A percentile compares a stretch with the other conserved stretches of the same genome.
Evolutionary conservation across 257 asterid species (phyloP).

Genomic region (Plantago major): DNA sequence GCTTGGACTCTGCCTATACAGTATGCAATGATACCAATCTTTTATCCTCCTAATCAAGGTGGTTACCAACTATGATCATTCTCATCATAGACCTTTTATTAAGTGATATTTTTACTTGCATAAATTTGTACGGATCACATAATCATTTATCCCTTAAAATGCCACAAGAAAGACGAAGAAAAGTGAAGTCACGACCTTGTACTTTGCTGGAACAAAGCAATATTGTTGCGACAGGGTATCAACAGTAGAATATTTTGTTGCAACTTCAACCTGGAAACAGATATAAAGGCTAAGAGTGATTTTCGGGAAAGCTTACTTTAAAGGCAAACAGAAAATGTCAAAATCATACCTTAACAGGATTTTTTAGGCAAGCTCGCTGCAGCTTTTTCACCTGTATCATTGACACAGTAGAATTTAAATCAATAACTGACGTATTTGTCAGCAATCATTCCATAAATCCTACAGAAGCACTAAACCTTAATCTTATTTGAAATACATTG

Average conservation of each 20-base stretch:
- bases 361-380: slow-evolving; percentile 85
- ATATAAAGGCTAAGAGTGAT: slow-evolving; percentile 1
- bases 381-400: slow-evolving; percentile 74
- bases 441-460: too few relatives aligned
- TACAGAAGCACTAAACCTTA: too few relatives aligned
- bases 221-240: slow-evolving; percentile 84
- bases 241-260: slow-evolving; percentile 85
- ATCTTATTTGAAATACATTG: too few relatives aligned
- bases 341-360: slow-evolving; percentile 75
- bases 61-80: too few relatives aligned
- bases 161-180: too few relatives aligned
- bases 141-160: too few relatives aligned
- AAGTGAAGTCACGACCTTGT: slow-evolving; percentile 46
- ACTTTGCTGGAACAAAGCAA: slow-evolving; percentile 73
- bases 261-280: slow-evolving; percentile 71
- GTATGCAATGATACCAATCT: too few relatives aligned
- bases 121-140: too few relatives aligned
- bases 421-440: neutral
- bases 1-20: too few relatives aligned
- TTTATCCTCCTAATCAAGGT: too few relatives aligned
- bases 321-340: slow-evolving; percentile 3
- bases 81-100: too few relatives aligned
- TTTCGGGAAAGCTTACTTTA: neutral
- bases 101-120: too few relatives aligned
- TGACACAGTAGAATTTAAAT: neutral